Evolutionary conservation across 192 early-diverging fungal species (phyloP).

Genomic region (Backusella sp.): DNA sequence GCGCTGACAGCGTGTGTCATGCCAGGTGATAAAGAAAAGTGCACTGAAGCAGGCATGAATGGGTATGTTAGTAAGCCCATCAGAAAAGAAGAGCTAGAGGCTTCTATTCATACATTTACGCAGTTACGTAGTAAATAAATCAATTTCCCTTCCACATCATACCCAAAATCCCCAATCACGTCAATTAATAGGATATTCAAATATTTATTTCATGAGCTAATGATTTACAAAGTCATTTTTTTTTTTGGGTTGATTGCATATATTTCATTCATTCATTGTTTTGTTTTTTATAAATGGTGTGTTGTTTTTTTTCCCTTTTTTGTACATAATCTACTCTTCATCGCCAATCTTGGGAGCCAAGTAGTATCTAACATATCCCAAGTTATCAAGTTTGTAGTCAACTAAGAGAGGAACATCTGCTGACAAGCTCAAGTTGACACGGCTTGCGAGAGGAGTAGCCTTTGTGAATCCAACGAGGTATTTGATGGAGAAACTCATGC

Average conservation of each 20-base stretch:
- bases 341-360: conserved; percentile 43
- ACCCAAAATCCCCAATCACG: neutral
- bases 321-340: conserved; percentile 16
- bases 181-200: neutral
- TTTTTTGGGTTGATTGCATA: neutral
- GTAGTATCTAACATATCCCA: conserved; percentile 94
- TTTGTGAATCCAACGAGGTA: conserved; percentile 95
- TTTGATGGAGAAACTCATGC: conserved; percentile 89
- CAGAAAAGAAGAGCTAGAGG: conserved; percentile 44
- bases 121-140: neutral
- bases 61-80: conserved; percentile 49
- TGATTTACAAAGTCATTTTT: neutral
- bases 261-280: neutral
- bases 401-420: conserved; percentile 90
- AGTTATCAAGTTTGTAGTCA: conserved; percentile 87
- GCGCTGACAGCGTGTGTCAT: conserved; percentile 34
- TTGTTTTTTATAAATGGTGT: neutral
- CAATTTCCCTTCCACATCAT: neutral
- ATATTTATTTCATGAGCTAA: conserved; percentile 2
- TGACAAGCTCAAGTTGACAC: conserved; percentile 81
- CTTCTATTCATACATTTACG: conserved; percentile 16
- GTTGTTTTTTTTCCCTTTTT: neutral
- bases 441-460: conserved; percentile 78
- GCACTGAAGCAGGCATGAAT: conserved; percentile 43
- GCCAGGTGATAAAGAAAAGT: conserved; percentile 32